A percentile compares a stretch with the other conserved stretches of the same genome.
Evolutionary conservation across 805 yeast genomes (phyloP).

Genomic region (Saccharomycopsis oosterbeekiorum): DNA sequence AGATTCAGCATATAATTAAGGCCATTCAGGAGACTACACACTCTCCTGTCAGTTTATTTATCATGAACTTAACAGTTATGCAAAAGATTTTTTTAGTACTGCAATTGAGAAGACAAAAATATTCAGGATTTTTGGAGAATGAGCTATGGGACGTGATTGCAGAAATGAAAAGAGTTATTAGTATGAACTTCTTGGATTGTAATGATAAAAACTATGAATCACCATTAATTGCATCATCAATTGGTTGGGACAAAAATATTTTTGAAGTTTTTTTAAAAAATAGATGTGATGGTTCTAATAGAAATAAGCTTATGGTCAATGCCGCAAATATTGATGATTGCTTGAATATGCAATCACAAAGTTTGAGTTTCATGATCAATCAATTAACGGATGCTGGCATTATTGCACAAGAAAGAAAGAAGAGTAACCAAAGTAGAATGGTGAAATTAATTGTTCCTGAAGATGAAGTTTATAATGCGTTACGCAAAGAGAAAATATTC

Average conservation of each 20-base stretch:
- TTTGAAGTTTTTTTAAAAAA: conserved; percentile 7
- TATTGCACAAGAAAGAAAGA: conserved; percentile 53
- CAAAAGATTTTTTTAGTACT: conserved; percentile 68
- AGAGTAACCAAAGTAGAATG: conserved; percentile 57
- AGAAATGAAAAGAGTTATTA: conserved; percentile 51
- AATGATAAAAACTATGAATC: conserved; percentile 7
- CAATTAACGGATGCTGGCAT: conserved; percentile 78
- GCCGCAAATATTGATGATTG: neutral
- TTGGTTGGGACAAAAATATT: conserved; percentile 1
- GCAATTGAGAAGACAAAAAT: conserved; percentile 48
- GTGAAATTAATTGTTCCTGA: conserved; percentile 60
- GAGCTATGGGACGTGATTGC: conserved; percentile 69
- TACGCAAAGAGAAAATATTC: conserved; percentile 41
- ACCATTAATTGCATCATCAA: neutral
- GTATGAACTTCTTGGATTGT: conserved; percentile 26
- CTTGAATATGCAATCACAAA: conserved; percentile 27
- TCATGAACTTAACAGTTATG: conserved; percentile 53
- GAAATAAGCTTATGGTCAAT: neutral
- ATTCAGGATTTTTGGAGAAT: conserved; percentile 64
- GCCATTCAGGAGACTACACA: conserved; percentile 74
- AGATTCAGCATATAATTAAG: conserved; percentile 62
- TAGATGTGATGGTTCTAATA: neutral
- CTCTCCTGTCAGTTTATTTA: conserved; percentile 56
- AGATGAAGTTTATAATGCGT: conserved; percentile 54
- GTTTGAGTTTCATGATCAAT: conserved; percentile 48